These are phyloP conservation scores for Rhododendron henanense DNA, from an alignment of 148 eudicot species.

Conservation along the genomic window DNA sequence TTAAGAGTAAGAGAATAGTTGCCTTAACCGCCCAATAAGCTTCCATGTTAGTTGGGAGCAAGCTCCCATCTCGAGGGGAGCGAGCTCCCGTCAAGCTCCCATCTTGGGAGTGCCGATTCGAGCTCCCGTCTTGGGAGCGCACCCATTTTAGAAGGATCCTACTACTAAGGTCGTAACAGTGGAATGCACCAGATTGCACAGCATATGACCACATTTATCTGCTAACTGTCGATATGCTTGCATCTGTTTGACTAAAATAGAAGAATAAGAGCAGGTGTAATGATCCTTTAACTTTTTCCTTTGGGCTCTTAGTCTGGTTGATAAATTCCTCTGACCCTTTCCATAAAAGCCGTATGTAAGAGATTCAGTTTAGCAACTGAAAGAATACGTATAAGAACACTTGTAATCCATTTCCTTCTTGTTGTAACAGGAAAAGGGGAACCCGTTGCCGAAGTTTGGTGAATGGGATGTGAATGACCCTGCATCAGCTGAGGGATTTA, in stretches of 20 bases:
- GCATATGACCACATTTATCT: neutral
- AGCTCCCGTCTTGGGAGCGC: too few species aligned
- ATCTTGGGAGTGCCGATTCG: too few species aligned
- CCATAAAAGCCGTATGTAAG: neutral
- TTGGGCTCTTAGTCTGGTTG: neutral
- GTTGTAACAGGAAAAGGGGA: slow-evolving; percentile 64
- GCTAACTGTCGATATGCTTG: neutral
- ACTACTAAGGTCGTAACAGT: neutral
- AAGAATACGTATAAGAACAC: neutral
- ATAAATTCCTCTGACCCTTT: neutral
- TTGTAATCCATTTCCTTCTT: slow-evolving; percentile 10
- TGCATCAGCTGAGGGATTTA: slow-evolving; percentile 87
- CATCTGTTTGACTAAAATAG: neutral
- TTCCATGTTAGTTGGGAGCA: too few species aligned
- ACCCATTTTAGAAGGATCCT: too few species aligned
- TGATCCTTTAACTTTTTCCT: neutral
- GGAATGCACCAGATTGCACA: neutral
- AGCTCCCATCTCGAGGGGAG: too few species aligned
- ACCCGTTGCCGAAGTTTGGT: slow-evolving; percentile 81
- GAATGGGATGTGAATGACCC: slow-evolving; percentile 93
- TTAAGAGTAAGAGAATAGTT: too few species aligned
- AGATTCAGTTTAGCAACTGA: neutral
- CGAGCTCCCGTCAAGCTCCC: too few species aligned
- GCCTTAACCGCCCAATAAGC: too few species aligned
- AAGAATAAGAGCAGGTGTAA: neutral